Base-by-base conservation (phyloP, 768 basidiomycete species). In the Boletus bicolor region DNA sequence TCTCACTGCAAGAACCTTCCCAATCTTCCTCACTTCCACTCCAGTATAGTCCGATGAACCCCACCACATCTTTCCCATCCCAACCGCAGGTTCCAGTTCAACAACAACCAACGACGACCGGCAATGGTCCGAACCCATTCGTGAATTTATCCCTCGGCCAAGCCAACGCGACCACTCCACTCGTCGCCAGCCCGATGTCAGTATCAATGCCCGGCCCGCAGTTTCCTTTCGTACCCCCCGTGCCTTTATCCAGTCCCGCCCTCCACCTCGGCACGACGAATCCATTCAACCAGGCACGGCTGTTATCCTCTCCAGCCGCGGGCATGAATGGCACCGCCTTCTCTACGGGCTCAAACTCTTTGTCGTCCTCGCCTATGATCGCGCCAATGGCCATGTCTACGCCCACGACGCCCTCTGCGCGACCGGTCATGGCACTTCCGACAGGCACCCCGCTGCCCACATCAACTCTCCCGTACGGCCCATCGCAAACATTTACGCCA, bases 21-120 rank as follows among this genome's bases (percentile, higher is more conserved):
- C 61, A 66, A 34, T 64, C 69, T 12, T 69, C 74, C n/a, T 77
- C 70, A 15, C 77, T 83, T 14, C 80, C 84, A 12, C 73, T 85
- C 11, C 84, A 75, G 48, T 70, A 68, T 43, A 54, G 38, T 44
- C 21, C 62, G 14, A 30, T 54, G 21, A 34, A 38, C 32, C 8
- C 53, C 14, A 14, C 36, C 12, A 4, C 44, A 1, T 12, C 65
- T 9, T 54, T 59, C 47, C 44, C 65, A 37, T 44, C 52, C 28
- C 68, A 66, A 37, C 43, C 49, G 14, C 68, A 64, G 15, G 24
- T 47, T 19, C 17, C 34, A 7, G 26, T 61, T 39, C 56, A 51
- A 43, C 56, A 59, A 32, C 68, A 32, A 3, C 12, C 46, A 35
- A 14, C 28, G 7, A 45, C 51, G 7, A 30, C 56, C 8, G 35